Percentiles rank a stretch among this genome's conserved stretches.
Evolutionary conservation across 129 eudicot genomes (phyloP).

Genomic region (Logfia minima): DNA sequence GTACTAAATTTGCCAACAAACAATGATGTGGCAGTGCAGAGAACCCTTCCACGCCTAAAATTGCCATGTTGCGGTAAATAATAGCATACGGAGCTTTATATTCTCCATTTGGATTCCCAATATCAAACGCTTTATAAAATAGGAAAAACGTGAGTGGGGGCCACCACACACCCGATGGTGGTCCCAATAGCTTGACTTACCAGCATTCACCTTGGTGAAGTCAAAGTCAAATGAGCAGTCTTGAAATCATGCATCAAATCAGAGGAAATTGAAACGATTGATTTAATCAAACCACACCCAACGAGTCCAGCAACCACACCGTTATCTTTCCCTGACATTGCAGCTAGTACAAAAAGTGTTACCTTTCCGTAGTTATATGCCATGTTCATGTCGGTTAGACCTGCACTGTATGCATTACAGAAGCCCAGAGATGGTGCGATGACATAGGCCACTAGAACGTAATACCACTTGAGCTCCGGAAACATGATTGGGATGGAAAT

Average conservation of each 20-base stretch:
- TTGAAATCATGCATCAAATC: constrained; percentile 92
- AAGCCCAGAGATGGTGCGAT: constrained; percentile 79
- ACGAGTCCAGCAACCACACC: constrained; percentile 87
- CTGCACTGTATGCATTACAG: constrained; percentile 92
- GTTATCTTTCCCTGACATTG: constrained; percentile 50
- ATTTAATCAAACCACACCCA: constrained; percentile 81
- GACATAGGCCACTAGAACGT: constrained; percentile 61
- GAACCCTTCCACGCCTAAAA: constrained; percentile 83
- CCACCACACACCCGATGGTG: constrained; percentile 84
- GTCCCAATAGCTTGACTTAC: constrained; percentile 86
- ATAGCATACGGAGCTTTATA: constrained; percentile 91
- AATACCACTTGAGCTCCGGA: constrained; percentile 81
- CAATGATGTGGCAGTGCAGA: constrained; percentile 81
- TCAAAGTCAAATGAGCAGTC: constrained; percentile 81
- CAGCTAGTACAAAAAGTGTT: constrained; percentile 76
- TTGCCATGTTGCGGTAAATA: constrained; percentile 91
- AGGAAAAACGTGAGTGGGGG: constrained; percentile 82
- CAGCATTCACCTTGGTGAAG: constrained; percentile 86
- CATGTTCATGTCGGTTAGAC: constrained; percentile 95
- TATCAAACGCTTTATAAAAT: constrained; percentile 72
- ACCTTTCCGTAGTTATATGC: constrained; percentile 88
- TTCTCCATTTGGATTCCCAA: constrained; percentile 71
- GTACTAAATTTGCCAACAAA: constrained; percentile 49
- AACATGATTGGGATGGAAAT: constrained; percentile 79
- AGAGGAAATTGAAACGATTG: constrained; percentile 78